Conservation (phyloP, 352 stramenopile species). For the Blastocystis sp. region DNA sequence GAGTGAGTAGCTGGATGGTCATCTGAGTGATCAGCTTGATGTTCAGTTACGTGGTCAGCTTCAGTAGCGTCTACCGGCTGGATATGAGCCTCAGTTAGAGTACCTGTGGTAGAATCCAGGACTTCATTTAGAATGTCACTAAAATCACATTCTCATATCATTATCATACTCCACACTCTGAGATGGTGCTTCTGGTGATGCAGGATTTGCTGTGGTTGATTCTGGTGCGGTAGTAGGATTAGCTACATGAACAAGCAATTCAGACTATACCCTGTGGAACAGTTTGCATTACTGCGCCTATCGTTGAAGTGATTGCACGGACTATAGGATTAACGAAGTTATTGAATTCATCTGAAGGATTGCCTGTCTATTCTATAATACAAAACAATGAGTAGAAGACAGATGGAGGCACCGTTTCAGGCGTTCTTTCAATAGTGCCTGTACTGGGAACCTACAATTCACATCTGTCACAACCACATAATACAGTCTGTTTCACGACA, state of each 20-base stretch:
- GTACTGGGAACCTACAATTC: background rate
- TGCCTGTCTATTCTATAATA: background rate
- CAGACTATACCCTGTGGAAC: background rate
- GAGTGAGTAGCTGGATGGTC: background rate
- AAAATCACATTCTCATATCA: background rate
- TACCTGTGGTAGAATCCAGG: background rate
- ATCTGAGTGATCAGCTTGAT: background rate
- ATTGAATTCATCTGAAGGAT: background rate
- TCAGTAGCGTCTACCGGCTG: background rate
- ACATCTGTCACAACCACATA: background rate
- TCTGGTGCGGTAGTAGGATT: background rate
- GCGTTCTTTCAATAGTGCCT: background rate
- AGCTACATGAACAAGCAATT: background rate
- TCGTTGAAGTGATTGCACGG: background rate
- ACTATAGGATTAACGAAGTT: slow-evolving; percentile 6
- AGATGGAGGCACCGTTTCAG: background rate
- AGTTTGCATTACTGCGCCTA: background rate
- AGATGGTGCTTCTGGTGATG: background rate
- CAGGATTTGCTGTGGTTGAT: background rate
- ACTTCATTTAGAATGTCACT: slow-evolving; percentile 42
- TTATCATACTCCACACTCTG: background rate
- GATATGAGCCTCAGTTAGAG: background rate
- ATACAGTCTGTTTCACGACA: slow-evolving; percentile 20
- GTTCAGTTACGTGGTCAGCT: background rate
- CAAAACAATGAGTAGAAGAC: background rate